phyloP scores from a whole-genome alignment of 164 flowering plant species.

The Aristolochia californica region DNA sequence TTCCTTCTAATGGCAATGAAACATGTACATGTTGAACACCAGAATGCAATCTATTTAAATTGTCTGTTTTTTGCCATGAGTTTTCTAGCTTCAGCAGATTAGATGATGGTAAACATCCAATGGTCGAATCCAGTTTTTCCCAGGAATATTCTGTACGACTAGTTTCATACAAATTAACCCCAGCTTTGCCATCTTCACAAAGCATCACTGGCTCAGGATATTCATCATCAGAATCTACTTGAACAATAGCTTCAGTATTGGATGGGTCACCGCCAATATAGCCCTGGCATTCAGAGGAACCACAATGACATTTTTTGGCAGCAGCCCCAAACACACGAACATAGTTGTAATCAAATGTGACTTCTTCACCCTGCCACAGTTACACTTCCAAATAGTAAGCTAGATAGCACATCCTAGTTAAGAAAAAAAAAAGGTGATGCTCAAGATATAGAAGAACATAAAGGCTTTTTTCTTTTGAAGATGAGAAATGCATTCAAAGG shows the following conservation, averaged over 20 bases:
- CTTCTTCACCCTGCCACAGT: constrained; percentile 72
- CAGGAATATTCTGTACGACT: constrained; percentile 3
- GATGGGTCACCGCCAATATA: constrained; percentile 90
- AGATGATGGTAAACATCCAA: constrained; percentile 6
- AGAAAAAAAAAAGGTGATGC: neutral
- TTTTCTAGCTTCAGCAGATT: constrained; percentile 6
- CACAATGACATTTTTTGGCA: constrained; percentile 92
- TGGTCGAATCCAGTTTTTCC: constrained; percentile 3
- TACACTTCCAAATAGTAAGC: constrained; percentile 2
- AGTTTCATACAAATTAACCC: neutral
- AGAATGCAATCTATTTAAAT: constrained; percentile 9
- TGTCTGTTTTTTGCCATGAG: constrained; percentile 16
- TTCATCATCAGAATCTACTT: constrained; percentile 93
- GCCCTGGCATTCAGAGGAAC: constrained; percentile 75
- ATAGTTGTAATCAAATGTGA: constrained; percentile 96
- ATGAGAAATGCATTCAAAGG: no score
- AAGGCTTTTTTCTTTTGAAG: no score
- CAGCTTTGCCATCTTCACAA: constrained; percentile 33
- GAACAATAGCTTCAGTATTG: constrained; percentile 57
- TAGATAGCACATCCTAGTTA: neutral
- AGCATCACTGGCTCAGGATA: constrained; percentile 72
- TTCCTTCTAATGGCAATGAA: constrained; percentile 16
- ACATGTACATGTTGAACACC: constrained; percentile 4
- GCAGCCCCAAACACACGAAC: constrained; percentile 98
- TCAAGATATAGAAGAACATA: neutral